Evolutionary conservation across 257 asterid species (phyloP).

Genomic region (Penstemon eatonii): DNA sequence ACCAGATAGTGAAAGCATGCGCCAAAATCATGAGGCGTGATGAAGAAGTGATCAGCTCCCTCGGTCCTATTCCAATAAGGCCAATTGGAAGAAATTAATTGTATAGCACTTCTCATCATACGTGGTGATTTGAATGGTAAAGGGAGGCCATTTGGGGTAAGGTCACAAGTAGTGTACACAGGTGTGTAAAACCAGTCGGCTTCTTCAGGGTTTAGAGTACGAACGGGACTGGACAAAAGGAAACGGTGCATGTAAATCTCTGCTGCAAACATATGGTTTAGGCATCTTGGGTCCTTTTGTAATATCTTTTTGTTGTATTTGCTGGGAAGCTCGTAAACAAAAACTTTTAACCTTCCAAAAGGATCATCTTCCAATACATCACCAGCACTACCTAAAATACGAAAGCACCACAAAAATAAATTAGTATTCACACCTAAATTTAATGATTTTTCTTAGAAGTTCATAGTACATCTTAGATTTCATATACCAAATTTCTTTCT

Average conservation of each 20-base stretch:
- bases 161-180: constrained; percentile 80
- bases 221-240: constrained; percentile 71
- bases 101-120: constrained; percentile 93
- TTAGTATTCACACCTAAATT: not conserved
- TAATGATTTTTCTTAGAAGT: no score
- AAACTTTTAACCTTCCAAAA: constrained; percentile 76
- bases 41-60: constrained; percentile 95
- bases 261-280: constrained; percentile 94
- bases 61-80: constrained; percentile 93
- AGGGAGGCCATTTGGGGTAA: constrained; percentile 89
- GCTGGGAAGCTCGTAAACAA: constrained; percentile 82
- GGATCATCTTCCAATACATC: constrained; percentile 94
- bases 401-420: constrained; percentile 11
- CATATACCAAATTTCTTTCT: not conserved
- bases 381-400: constrained; percentile 82
- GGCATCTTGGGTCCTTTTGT: constrained; percentile 81
- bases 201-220: constrained; percentile 87
- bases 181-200: constrained; percentile 96
- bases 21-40: constrained; percentile 86
- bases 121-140: constrained; percentile 86
- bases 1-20: constrained; percentile 93
- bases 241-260: constrained; percentile 89
- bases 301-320: constrained; percentile 76
- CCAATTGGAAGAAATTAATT: constrained; percentile 82
- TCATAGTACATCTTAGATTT: no score